Evolutionary conservation across 2,329 filamentous ascomycete genomes (phyloP).

Genomic region (Xylaria sp.): DNA sequence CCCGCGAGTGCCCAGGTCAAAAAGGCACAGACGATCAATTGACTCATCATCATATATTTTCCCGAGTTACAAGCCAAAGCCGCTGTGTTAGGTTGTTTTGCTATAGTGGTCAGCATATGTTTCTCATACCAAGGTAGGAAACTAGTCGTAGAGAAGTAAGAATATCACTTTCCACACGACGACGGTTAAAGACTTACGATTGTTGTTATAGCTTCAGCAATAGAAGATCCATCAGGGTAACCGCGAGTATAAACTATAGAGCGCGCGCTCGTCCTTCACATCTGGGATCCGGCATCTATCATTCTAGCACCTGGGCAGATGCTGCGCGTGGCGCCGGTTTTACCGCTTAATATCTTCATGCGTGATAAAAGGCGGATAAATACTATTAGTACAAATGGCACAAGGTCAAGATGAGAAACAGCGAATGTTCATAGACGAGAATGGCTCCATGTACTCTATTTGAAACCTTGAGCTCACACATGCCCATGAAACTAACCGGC

Average conservation of each 20-base stretch:
- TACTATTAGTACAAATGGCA: slow-evolving; percentile 4
- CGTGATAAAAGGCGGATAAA: slow-evolving; percentile 16
- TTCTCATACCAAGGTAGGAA: neutral
- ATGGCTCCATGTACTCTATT: slow-evolving; percentile 3
- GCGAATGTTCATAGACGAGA: neutral
- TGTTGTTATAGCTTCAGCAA: neutral
- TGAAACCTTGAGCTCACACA: slow-evolving; percentile 9
- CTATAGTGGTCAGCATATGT: neutral
- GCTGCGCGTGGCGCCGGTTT: slow-evolving; percentile 6
- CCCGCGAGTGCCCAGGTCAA: slow-evolving; percentile 4
- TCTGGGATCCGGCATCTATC: neutral
- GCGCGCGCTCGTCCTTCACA: neutral
- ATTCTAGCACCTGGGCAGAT: neutral
- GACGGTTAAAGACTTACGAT: neutral
- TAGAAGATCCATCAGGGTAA: neutral
- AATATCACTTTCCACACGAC: neutral
- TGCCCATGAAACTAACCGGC: neutral
- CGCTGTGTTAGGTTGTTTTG: neutral
- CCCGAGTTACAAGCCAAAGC: neutral
- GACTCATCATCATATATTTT: slow-evolving; percentile 1
- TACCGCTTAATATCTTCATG: slow-evolving; percentile 17
- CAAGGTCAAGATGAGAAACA: neutral
- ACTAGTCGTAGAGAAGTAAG: neutral
- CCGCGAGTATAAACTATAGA: neutral
- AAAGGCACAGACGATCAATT: neutral